These are phyloP conservation scores for Phalaenopsis aphrodite DNA, from an alignment of 106 monocot genomes.

Conservation along the genomic window DNA sequence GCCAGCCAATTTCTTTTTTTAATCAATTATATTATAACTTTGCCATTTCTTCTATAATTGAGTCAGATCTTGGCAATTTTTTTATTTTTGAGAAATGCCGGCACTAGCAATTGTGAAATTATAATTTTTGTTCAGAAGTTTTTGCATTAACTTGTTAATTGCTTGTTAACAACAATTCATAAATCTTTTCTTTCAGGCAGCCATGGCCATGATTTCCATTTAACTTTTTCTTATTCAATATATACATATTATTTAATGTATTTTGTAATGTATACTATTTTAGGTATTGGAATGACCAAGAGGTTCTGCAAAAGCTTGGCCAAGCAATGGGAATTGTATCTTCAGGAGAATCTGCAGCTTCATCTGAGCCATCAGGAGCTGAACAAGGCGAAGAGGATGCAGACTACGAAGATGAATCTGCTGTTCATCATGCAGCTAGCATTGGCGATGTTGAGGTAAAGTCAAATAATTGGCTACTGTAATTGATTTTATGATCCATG, in stretches of 20 bases:
- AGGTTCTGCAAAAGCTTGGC: conserved; percentile 79
- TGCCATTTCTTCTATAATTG: neutral
- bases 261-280: conserved; percentile 1
- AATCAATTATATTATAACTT: neutral
- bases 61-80: neutral
- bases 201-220: neutral
- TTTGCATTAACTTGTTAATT: neutral
- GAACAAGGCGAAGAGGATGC: conserved; percentile 70
- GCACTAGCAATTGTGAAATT: neutral
- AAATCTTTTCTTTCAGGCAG: neutral
- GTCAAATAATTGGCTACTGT: neutral
- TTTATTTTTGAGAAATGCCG: neutral
- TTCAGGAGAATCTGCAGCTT: conserved; percentile 36
- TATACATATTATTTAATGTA: neutral
- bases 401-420: conserved; percentile 76
- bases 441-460: conserved; percentile 78
- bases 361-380: conserved; percentile 32
- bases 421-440: conserved; percentile 89
- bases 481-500: neutral
- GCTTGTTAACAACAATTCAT: conserved; percentile 7
- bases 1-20: neutral
- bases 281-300: conserved; percentile 94
- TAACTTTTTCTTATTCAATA: neutral
- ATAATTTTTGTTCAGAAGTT: neutral
- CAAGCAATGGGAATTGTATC: conserved; percentile 64